Conservation (phyloP, 2,329 filamentous ascomycete genomes). For the Exophiala dermatitidis region DNA sequence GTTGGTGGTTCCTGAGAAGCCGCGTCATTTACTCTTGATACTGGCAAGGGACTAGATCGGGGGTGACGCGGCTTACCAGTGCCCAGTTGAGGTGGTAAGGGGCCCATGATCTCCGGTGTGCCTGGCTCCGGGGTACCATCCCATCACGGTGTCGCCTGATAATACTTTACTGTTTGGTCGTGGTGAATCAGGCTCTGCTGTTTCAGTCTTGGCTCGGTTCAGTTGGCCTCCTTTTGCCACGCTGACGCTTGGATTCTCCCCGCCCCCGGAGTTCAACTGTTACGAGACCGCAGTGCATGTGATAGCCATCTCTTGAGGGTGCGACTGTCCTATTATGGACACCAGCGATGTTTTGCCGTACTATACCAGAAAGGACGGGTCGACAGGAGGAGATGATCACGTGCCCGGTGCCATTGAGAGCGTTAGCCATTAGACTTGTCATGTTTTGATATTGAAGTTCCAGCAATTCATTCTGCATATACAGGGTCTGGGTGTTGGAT, state of each 20-base stretch:
- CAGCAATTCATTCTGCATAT: not conserved
- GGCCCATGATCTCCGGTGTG: not conserved
- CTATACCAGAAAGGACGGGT: too few species aligned
- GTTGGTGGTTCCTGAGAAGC: too few species aligned
- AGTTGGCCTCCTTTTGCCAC: not conserved
- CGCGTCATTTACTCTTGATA: not conserved
- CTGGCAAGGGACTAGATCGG: not conserved
- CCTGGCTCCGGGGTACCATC: not conserved
- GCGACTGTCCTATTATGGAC: too few species aligned
- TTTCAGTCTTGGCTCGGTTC: not conserved
- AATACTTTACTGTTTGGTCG: constrained; percentile 2
- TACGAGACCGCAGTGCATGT: not conserved
- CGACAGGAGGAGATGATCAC: too few species aligned
- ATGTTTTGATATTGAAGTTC: not conserved
- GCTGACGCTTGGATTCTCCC: not conserved
- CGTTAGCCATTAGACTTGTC: too few species aligned
- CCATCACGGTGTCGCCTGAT: constrained; percentile 1
- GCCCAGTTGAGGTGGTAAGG: not conserved
- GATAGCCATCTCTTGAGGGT: not conserved
- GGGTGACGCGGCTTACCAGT: not conserved
- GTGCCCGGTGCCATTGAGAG: too few species aligned
- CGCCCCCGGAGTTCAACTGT: not conserved
- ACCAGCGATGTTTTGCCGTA: too few species aligned
- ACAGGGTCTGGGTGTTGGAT: not conserved
- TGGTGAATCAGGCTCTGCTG: not conserved